Base-by-base conservation (phyloP, 2,329 filamentous ascomycete genomes). In the Fusarium decemcellulare region DNA sequence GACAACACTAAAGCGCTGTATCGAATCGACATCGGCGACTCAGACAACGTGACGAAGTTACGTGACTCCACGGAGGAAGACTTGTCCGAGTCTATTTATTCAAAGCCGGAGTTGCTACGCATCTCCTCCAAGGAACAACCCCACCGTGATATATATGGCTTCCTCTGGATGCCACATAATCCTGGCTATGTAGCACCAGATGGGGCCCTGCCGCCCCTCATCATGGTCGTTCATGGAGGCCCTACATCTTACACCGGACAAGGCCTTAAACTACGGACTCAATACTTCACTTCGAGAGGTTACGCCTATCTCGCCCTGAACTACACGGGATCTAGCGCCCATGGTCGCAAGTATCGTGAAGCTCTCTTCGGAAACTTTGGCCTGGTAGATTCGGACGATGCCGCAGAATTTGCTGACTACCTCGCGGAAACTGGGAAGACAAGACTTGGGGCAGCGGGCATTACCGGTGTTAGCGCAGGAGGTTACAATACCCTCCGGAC, bases 281-380 rank as follows among this genome's bases (percentile, higher is more conserved):
- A 89, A 70, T 88, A 85, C 70, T 87, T 83, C 68, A 88, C 86
- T 0, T 84, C 85, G 5, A 79, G 87, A 12, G 87, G 87, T 5
- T 89, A 84, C 58, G 86, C 85, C 2, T 83, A 82, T 51, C 80
- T 85, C 12, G 77, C 79, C 4, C 76, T 88, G 36, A 88, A 88
- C 73, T 86, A 88, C 70, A 81, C 80, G 3, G 87, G 86, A 5
- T 87, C 84, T 1, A 84, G 81, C 0, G 85, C 83, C 2, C 85
- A 87, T 70, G 86, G 86, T 1, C 79, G 82, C 5, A 77, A 78
- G 8, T 89, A 88, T 65, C 81, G 86, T 0, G 80, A 86, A 29
- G 77, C 80, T 6, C 77, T 89, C 0, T 84, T 85, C 56, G 80
- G 81, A 0, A 77, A 82, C 27, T 88, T 85, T 85, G 87, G 87